Conservation (phyloP, 371 early-diverging fungal genomes). For the Mortierella sp. region DNA sequence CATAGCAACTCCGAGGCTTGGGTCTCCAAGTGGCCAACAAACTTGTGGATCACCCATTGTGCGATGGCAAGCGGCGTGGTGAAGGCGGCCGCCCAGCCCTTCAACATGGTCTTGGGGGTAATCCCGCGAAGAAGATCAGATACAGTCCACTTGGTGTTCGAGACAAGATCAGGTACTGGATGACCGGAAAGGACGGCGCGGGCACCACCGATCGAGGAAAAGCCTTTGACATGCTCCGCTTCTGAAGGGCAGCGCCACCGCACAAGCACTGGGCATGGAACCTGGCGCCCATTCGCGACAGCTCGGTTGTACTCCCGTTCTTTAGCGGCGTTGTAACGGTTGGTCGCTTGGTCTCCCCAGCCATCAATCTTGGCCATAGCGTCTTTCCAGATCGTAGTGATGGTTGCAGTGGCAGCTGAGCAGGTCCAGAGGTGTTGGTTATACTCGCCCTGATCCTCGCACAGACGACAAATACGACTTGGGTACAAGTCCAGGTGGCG, state of each 20-base stretch:
- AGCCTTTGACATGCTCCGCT: neutral
- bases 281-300: too few species aligned
- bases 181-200: too few species aligned
- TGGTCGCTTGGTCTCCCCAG: neutral
- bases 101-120: too few species aligned
- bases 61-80: too few species aligned
- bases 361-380: neutral
- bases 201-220: neutral
- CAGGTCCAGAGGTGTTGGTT: neutral
- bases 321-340: neutral
- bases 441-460: conserved; percentile 2
- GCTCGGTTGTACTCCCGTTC: neutral
- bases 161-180: too few species aligned
- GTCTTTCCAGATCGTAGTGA: neutral
- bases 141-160: too few species aligned
- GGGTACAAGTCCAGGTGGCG: neutral
- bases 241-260: neutral
- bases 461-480: neutral
- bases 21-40: neutral
- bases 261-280: too few species aligned
- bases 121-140: too few species aligned
- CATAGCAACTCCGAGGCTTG: neutral
- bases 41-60: too few species aligned
- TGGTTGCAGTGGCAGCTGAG: neutral
- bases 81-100: too few species aligned